phyloP scores from a whole-genome alignment of 371 early-diverging fungal genomes.

The Modicella reniformis region DNA sequence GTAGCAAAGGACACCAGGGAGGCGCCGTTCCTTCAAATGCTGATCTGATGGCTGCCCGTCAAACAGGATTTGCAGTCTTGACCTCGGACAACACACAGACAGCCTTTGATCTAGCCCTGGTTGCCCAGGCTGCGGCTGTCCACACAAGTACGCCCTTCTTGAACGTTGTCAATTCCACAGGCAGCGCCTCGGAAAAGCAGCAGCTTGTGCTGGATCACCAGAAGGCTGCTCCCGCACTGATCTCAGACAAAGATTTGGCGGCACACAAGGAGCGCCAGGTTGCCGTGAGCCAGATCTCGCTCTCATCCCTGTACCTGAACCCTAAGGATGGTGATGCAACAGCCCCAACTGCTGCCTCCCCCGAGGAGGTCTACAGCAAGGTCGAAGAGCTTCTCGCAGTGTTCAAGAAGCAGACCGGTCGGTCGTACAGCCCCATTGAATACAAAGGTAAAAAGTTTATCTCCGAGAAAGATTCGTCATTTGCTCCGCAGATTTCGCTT shows the following conservation, averaged over 20 bases:
- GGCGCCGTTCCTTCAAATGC: slow-evolving; percentile 52
- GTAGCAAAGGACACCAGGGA: slow-evolving; percentile 21
- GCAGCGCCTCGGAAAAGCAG: slow-evolving; percentile 24
- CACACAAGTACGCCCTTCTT: slow-evolving; percentile 69
- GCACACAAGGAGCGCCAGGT: slow-evolving; percentile 54
- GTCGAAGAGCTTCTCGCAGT: slow-evolving; percentile 43
- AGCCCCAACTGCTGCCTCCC: slow-evolving; percentile 11
- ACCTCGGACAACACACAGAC: slow-evolving; percentile 77
- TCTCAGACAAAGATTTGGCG: slow-evolving; percentile 40
- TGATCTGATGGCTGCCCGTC: slow-evolving; percentile 80
- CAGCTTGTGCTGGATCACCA: slow-evolving; percentile 43
- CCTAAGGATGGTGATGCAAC: slow-evolving; percentile 24
- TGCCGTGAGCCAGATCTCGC: slow-evolving; percentile 52
- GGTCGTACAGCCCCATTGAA: slow-evolving; percentile 49
- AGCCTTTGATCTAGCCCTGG: slow-evolving; percentile 75
- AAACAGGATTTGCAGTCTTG: slow-evolving; percentile 78
- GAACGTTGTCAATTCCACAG: slow-evolving; percentile 63
- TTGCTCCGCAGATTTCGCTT: slow-evolving; percentile 39
- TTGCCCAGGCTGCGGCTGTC: slow-evolving; percentile 72
- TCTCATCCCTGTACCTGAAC: slow-evolving; percentile 50
- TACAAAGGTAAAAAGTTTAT: slow-evolving; percentile 45
- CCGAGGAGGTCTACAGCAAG: slow-evolving; percentile 48
- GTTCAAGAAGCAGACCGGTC: slow-evolving; percentile 52
- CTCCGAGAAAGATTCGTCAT: slow-evolving; percentile 41
- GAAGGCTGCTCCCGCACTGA: slow-evolving; percentile 34